Evolutionary conservation across 148 eudicot genomes (phyloP).

Genomic region (Diospyros kaki): DNA sequence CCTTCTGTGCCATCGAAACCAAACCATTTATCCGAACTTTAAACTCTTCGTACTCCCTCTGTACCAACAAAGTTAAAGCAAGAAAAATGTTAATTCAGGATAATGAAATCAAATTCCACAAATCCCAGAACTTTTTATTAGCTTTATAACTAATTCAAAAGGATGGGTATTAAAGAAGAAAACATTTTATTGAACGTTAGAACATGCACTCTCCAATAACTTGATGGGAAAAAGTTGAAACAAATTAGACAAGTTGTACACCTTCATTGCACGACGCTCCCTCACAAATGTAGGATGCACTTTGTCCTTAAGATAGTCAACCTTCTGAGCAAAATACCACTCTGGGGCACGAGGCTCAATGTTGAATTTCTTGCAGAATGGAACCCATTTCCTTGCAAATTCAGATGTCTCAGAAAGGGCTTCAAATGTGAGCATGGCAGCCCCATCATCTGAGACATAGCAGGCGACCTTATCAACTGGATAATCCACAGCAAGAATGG

Average conservation of each 20-base stretch:
- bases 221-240: not conserved
- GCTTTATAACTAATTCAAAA: not conserved
- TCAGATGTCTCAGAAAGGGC: slow-evolving; percentile 96
- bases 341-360: slow-evolving; percentile 99
- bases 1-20: slow-evolving; percentile 88
- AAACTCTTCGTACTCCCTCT: slow-evolving; percentile 97
- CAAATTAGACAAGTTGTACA: slow-evolving; percentile 17
- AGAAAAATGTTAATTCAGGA: not conserved
- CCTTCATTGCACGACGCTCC: slow-evolving; percentile 99
- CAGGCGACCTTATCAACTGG: slow-evolving; percentile 91
- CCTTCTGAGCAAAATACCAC: slow-evolving; percentile 90
- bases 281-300: slow-evolving; percentile 93
- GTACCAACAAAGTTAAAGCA: slow-evolving; percentile 21
- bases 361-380: slow-evolving; percentile 77
- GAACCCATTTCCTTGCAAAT: slow-evolving; percentile 96
- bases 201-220: too few relatives aligned
- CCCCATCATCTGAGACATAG: slow-evolving; percentile 95
- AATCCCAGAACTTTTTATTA: not conserved
- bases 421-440: slow-evolving; percentile 98
- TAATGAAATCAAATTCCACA: not conserved
- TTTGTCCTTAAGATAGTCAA: slow-evolving; percentile 85
- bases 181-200: not conserved
- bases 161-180: not conserved
- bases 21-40: slow-evolving; percentile 82
- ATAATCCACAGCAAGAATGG: slow-evolving; percentile 94